phyloP scores from a whole-genome alignment of 164 flowering plant species.

The Hamamelis virginiana region DNA sequence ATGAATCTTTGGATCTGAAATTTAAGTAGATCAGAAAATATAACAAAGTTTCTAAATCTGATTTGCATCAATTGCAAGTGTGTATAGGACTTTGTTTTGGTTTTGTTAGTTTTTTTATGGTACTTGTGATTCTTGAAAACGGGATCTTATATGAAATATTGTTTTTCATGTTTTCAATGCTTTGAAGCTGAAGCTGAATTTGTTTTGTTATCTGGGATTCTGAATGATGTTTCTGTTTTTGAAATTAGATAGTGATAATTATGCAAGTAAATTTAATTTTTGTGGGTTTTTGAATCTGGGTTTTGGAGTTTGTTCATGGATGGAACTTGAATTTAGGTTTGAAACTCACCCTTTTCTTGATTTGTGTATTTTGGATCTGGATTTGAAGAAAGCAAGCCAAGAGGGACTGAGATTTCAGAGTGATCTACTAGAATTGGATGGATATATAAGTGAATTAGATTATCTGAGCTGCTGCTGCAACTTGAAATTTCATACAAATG shows the following conservation, averaged over 20 bases:
- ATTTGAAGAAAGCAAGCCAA: constrained; percentile 9
- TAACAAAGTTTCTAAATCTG: background rate
- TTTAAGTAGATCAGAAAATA: background rate
- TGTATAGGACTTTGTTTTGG: background rate
- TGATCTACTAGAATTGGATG: constrained; percentile 8
- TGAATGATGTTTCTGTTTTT: background rate
- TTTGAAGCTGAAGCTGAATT: background rate
- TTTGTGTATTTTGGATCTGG: constrained; percentile 18
- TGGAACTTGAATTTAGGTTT: too few relatives aligned
- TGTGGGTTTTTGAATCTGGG: too few relatives aligned
- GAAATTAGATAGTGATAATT: too few relatives aligned
- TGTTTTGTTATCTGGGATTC: background rate
- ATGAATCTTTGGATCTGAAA: constrained; percentile 10
- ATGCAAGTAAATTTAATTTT: too few relatives aligned
- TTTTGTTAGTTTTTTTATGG: background rate
- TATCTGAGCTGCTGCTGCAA: constrained; percentile 3
- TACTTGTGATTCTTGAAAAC: background rate
- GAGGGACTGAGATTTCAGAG: background rate
- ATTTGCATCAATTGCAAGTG: background rate
- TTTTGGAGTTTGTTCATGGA: too few relatives aligned
- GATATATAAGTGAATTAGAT: background rate
- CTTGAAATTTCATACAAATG: constrained; percentile 26
- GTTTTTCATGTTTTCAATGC: background rate
- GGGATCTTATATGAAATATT: background rate
- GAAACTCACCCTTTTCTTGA: constrained; percentile 3